Base-by-base conservation (phyloP, 2,329 filamentous ascomycete species). In the Trichophyton mentagrophytes region DNA sequence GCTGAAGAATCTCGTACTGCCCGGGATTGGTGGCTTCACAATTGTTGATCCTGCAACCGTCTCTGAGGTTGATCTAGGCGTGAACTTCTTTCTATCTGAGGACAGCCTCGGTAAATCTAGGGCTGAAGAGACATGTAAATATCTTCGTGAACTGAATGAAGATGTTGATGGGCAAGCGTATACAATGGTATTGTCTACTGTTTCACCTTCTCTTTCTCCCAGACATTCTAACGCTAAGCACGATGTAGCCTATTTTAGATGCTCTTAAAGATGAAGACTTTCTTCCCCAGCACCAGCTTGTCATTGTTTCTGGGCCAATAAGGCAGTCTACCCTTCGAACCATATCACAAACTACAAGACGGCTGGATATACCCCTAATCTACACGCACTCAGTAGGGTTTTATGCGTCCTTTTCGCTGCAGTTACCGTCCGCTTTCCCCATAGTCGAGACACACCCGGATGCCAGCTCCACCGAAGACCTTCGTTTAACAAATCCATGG, bases 361-460 rank as follows among this genome's bases (percentile, higher is more conserved):
- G 81, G 38, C 77, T 85, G 60, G 79, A 83, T 57, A 87, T 88
- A 17, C 90, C 93, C 0, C 76, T 91, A 13, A 81, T 97, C 61
- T 85, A 90, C 65, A 82, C 93, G 51, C 90, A 95, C 71, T 96
- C 87, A n/a, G 82, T 88, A 46, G 93, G 93, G 30, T 96, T 95
- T 76, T 95, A 93, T 73, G 88, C 89, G 1, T 89, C 88, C 66
- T 95, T 97, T 72, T 87, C 85, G n/a, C 79, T 95, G 30, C 79
- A 83, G 66, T 77, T 96, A 30, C 87, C 89, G 8, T 79, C 84
- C n/a, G 83, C 85, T 30, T 96, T 95, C 67, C 90, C 92, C 3
- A 88, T 99, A 61, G 88, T 99, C 64, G 92, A 99, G 71, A 97
- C 93, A 51, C 93, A 99, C 69, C 93, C 93, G 0, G 90, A 95